Evolutionary conservation across 306 rosid species (phyloP).

Genomic region (Citrullus mucosospermus): DNA sequence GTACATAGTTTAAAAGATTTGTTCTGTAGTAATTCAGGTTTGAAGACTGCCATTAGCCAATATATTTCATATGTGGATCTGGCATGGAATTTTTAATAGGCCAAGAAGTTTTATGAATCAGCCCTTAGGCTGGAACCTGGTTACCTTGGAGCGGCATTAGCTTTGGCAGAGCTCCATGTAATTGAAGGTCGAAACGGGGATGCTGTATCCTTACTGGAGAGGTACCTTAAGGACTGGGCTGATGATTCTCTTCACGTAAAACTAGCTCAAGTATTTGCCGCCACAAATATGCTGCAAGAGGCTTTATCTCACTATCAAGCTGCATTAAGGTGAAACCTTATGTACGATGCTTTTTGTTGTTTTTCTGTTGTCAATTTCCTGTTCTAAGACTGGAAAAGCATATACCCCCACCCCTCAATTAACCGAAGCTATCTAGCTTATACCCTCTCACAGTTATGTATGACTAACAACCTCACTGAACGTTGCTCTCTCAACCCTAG

Average conservation of each 20-base stretch:
- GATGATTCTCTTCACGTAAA: slow-evolving; percentile 97
- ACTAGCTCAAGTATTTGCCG: slow-evolving; percentile 93
- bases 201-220: slow-evolving; percentile 83
- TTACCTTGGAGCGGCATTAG: slow-evolving; percentile 97
- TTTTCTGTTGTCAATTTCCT: no score
- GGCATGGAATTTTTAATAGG: slow-evolving; percentile 34
- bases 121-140: slow-evolving; percentile 98
- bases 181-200: slow-evolving; percentile 90
- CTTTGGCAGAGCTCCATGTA: slow-evolving; percentile 98
- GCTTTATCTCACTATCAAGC: slow-evolving; percentile 93
- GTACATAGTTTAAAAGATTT: slow-evolving; percentile 19
- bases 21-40: slow-evolving; percentile 15
- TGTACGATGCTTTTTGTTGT: neutral
- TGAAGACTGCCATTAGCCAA: slow-evolving; percentile 1
- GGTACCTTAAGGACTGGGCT: slow-evolving; percentile 98
- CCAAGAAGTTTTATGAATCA: slow-evolving; percentile 95
- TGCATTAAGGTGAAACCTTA: slow-evolving; percentile 65
- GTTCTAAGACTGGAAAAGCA: neutral
- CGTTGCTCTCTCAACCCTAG: neutral
- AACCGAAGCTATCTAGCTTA: neutral
- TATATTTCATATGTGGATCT: slow-evolving; percentile 12
- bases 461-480: neutral
- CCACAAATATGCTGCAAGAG: slow-evolving; percentile 88
- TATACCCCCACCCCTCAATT: neutral
- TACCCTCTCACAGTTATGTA: neutral